Evolutionary conservation across 257 asterid species (phyloP).

Genomic region (Solanum sparsipilum): DNA sequence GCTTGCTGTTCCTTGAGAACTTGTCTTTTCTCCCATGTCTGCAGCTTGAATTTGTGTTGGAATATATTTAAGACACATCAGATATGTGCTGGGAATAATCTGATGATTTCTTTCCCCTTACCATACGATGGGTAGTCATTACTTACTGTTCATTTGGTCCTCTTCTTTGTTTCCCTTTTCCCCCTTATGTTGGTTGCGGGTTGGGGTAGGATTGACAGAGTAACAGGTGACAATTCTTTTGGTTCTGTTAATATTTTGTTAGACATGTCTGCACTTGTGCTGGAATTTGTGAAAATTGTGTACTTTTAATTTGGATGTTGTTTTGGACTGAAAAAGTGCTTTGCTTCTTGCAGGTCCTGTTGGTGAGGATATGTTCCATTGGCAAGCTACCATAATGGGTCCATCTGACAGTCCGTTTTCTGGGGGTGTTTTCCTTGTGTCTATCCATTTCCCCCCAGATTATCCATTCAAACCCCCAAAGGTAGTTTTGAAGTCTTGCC

Average conservation of each 20-base stretch:
- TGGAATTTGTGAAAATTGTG: not conserved
- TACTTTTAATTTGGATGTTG: not conserved
- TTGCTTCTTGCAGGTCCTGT: slow-evolving; percentile 43
- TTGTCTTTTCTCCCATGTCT: too few relatives aligned
- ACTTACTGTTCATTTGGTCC: not conserved
- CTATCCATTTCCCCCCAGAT: slow-evolving; percentile 73
- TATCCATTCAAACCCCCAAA: slow-evolving; percentile 84
- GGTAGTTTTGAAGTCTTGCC: slow-evolving; percentile 17
- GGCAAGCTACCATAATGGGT: slow-evolving; percentile 86
- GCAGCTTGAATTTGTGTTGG: not conserved
- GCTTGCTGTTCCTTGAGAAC: not conserved
- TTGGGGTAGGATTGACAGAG: not conserved
- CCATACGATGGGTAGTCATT: not conserved
- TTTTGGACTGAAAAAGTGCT: not conserved
- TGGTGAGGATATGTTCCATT: slow-evolving; percentile 68
- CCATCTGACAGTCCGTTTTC: slow-evolving; percentile 74
- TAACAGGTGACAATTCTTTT: not conserved
- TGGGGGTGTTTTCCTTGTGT: slow-evolving; percentile 60
- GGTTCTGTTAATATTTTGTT: not conserved
- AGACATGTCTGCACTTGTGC: not conserved
- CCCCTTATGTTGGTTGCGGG: not conserved
- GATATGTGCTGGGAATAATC: not conserved
- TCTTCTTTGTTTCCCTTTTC: not conserved
- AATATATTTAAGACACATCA: not conserved
- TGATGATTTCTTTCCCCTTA: not conserved